Evolutionary conservation across 2,329 filamentous ascomycete genomes (phyloP), one percentile per base, ranked within the genome.

Genomic region (Penicillium oxalicum): DNA sequence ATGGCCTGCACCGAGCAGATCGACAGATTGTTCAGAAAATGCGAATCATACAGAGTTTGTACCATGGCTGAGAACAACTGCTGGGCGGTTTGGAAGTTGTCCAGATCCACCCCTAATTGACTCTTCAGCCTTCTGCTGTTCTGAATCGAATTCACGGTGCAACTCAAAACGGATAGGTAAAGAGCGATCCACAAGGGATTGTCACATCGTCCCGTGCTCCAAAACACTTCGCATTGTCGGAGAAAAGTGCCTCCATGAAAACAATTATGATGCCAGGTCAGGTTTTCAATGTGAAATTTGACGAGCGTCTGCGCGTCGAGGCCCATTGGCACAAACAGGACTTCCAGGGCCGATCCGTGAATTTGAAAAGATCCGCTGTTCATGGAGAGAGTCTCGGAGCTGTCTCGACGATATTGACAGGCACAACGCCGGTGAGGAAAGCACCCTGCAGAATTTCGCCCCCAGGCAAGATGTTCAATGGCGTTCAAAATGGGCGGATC

Each of bases 391-490:
- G 44, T 40, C 26, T 52, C 50, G 4, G 48, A 40, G 8, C 45
- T 50, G 35, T 61, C 48, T 47, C 59, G 51, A 41, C 54, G 53
- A 45, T 61, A 61, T 18, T 59, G 56, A 25, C 60, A 62, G 25
- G 56, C 53, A 42, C 67, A 68, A 12, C 57, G 53, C 9, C 63
- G 56, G 42, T 70, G 67, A 2, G 67, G 67, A 40, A 61, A 70
- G 47, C 67, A 70, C 4, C 58, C 55, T 4, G 61, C 60, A 11
- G 59, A 63, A 40, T 67, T 65, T 38, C 68, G 61, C n/a, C 65
- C 66, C 68, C 68, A 70, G 2, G 67, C 66, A 12, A 70, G 59
- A 52, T 67, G 63, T 51, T 70, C 68, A 9, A 70, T 61, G 1
- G 64, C 62, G 0, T 64, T 66, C 18, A 69, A 50, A 18, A 63